Base-by-base conservation (phyloP, 257 asterid genomes). In the Solanum clarkiae region DNA sequence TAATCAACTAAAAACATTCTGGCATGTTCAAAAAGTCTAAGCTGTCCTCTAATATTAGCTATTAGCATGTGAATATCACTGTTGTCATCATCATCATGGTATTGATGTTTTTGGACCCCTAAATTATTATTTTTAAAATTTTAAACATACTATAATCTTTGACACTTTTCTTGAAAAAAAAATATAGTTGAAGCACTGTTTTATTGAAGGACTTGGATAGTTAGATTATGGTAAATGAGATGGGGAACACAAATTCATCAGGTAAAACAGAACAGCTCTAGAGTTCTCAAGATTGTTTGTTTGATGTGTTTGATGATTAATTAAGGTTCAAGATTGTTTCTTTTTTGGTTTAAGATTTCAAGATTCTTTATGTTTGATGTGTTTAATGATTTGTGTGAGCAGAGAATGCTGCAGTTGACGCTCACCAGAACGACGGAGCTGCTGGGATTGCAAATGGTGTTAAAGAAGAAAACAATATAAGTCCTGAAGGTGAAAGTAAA, bases 231-330 rank as follows among this genome's bases (percentile, higher is more conserved):
- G 84, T 80, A 56, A 84, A 60, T 84, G 93, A 89, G 87, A 92
- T 94, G 97, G 98, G 97, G n/a, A 94, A 94, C 91, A 93, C 91
- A 75, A 93, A 87, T 86, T 86, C 94, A 86, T 90, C 96, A 60
- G 97, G 98, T 92, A 90, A 45, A 22, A 62, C 56, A 62, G 4
- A 53, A 53, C 6, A 26, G 1, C 65, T 53, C 32, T 77, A 6
- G 5, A 77, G 63, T 77, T 51, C 16, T 47, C 82, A 49, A 77
- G 82, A 77, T 10, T 6, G 32, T 70, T 57, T 74, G 42, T 81
- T 51, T 79, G n/a, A 59, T 20, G 51, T 56, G 84, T 65, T 29
- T 45, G 9, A 63, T 22, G 70, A 10, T 9, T 62, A 3, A 1
- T 56, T 56, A n/a, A 56, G 1, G 62, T 18, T 56, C 62, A 56